A percentile compares a stretch with the other conserved stretches of the same genome.
phyloP scores from a whole-genome alignment of 108 stramenopile genomes.

The Nitzschia sp. region DNA sequence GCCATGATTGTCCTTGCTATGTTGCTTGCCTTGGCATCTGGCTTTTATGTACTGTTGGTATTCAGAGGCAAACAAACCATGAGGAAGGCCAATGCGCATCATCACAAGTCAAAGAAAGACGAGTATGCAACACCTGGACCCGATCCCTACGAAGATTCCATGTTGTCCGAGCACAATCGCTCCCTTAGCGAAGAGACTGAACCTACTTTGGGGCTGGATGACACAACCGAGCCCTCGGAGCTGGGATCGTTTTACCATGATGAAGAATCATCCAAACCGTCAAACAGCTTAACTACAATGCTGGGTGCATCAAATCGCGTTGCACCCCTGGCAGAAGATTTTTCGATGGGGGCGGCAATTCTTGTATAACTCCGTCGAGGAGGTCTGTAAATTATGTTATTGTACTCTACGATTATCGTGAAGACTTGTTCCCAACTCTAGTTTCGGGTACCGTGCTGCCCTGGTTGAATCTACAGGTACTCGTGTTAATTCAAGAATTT shows the following conservation, averaged over 20 bases:
- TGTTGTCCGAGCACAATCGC: constrained; percentile 3
- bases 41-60: constrained; percentile 7
- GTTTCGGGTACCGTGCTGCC: no score
- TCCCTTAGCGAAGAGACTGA: no score
- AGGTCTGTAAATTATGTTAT: no score
- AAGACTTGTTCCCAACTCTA: no score
- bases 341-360: constrained; percentile 24
- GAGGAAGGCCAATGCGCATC: background rate
- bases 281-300: constrained; percentile 20
- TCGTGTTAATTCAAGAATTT: no score
- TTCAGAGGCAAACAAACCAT: background rate
- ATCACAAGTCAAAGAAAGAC: background rate
- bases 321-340: constrained; percentile 25
- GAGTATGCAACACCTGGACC: constrained; percentile 7
- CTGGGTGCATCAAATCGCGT: constrained; percentile 26
- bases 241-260: no score
- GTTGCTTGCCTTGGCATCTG: background rate
- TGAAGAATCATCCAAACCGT: background rate
- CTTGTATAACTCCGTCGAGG: no score
- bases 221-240: no score
- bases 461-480: no score
- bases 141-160: constrained; percentile 27
- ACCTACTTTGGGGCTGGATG: no score
- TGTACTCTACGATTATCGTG: no score
- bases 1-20: constrained; percentile 5